These are phyloP conservation scores for Clarkia xantiana DNA, from an alignment of 345 rosid genomes.

Conservation along the genomic window DNA sequence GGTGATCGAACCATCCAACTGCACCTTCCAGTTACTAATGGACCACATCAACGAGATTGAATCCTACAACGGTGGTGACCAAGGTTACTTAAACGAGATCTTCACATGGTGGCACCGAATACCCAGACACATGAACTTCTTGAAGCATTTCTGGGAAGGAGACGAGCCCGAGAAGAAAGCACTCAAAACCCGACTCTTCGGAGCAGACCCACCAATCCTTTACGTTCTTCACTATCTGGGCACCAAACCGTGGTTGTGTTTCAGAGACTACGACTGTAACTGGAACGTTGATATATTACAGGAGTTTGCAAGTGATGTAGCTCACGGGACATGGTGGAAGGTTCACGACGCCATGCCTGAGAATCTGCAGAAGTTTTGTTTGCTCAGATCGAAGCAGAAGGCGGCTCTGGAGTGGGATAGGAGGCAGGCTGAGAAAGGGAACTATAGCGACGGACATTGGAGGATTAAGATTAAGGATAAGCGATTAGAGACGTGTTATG, in stretches of 20 bases:
- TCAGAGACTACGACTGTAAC: slow-evolving; percentile 88
- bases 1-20: slow-evolving; percentile 77
- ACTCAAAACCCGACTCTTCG: slow-evolving; percentile 52
- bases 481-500: slow-evolving; percentile 53
- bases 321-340: slow-evolving; percentile 83
- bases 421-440: slow-evolving; percentile 68
- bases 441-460: slow-evolving; percentile 74
- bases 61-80: slow-evolving; percentile 91
- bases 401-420: slow-evolving; percentile 84
- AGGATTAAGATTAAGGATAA: slow-evolving; percentile 54
- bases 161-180: slow-evolving; percentile 61
- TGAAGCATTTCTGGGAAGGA: slow-evolving; percentile 95
- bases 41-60: slow-evolving; percentile 66
- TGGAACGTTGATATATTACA: slow-evolving; percentile 76
- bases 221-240: slow-evolving; percentile 83
- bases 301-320: slow-evolving; percentile 70
- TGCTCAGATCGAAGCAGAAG: slow-evolving; percentile 69
- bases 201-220: slow-evolving; percentile 68
- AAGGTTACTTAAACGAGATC: slow-evolving; percentile 77
- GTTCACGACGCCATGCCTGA: slow-evolving; percentile 75
- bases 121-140: slow-evolving; percentile 79
- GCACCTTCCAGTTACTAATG: slow-evolving; percentile 72
- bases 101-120: slow-evolving; percentile 99
- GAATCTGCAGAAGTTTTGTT: slow-evolving; percentile 52
- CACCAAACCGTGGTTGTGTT: slow-evolving; percentile 76